These are phyloP conservation scores for Pseudohalonectria lignicola DNA, from an alignment of 2,329 filamentous ascomycete genomes.

Conservation along the genomic window DNA sequence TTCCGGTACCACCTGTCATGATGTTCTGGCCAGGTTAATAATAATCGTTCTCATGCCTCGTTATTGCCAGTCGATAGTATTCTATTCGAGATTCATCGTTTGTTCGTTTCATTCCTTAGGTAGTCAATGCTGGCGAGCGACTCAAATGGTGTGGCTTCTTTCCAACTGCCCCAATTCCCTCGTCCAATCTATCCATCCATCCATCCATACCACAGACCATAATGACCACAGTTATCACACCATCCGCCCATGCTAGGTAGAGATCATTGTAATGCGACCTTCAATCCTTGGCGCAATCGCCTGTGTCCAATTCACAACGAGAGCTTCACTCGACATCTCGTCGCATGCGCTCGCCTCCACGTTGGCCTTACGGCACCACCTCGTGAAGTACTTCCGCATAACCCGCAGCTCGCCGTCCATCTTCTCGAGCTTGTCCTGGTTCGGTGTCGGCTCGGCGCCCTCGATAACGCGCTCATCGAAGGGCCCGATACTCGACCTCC, in stretches of 20 bases:
- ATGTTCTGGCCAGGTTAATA: no score
- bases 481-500: slow-evolving; percentile 18
- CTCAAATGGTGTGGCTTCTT: no score
- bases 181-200: no score
- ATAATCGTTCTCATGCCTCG: no score
- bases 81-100: no score
- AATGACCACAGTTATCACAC: background rate
- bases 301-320: slow-evolving; percentile 64
- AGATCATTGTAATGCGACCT: slow-evolving; percentile 54
- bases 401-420: slow-evolving; percentile 42
- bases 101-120: no score
- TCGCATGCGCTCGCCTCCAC: slow-evolving; percentile 43
- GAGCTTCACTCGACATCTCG: slow-evolving; percentile 46
- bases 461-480: slow-evolving; percentile 34
- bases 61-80: no score
- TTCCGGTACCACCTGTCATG: no score
- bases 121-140: no score
- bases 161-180: no score
- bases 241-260: background rate
- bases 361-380: slow-evolving; percentile 62
- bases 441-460: slow-evolving; percentile 18
- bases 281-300: slow-evolving; percentile 70
- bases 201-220: no score
- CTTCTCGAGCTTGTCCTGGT: slow-evolving; percentile 27
- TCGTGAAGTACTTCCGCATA: slow-evolving; percentile 56